Percentiles rank a stretch among this genome's conserved stretches.
These are phyloP conservation scores for Yarrowia sp. DNA, from an alignment of 805 yeast genomes.

Conservation along the genomic window DNA sequence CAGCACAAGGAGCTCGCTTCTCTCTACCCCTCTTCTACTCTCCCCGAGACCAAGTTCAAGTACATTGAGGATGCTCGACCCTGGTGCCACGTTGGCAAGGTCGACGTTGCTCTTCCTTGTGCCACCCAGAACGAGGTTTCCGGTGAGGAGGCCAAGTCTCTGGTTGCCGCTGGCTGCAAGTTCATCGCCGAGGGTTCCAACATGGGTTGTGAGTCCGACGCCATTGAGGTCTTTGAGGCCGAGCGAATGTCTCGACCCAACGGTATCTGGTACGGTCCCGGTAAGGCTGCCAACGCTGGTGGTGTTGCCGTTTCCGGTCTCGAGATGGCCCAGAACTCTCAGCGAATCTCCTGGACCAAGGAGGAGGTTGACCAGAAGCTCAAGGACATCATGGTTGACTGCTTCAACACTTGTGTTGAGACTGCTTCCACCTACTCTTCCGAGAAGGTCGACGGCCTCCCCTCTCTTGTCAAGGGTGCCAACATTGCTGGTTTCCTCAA, in stretches of 20 bases:
- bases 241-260: slow-evolving; percentile 39
- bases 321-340: slow-evolving; percentile 99
- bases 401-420: slow-evolving; percentile 88
- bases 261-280: slow-evolving; percentile 97
- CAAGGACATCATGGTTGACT: slow-evolving; percentile 87
- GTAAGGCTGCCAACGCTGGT: slow-evolving; percentile 99
- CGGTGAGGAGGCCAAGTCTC: slow-evolving; percentile 94
- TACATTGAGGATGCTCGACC: slow-evolving; percentile 95
- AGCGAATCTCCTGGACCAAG: slow-evolving; percentile 82
- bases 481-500: slow-evolving; percentile 98
- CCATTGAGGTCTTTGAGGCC: slow-evolving; percentile 86
- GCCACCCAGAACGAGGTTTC: slow-evolving; percentile 98
- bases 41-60: slow-evolving; percentile 47
- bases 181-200: slow-evolving; percentile 98
- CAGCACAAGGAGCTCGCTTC: slow-evolving; percentile 53
- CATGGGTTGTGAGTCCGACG: slow-evolving; percentile 99
- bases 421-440: slow-evolving; percentile 80
- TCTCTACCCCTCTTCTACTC: slow-evolving; percentile 34
- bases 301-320: slow-evolving; percentile 99
- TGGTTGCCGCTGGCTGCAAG: slow-evolving; percentile 87
- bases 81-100: slow-evolving; percentile 87
- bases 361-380: slow-evolving; percentile 91
- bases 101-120: slow-evolving; percentile 94
- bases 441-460: slow-evolving; percentile 67
- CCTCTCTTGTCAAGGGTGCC: slow-evolving; percentile 97